A percentile compares a stretch with the other conserved stretches of the same genome.
These are phyloP conservation scores for Emergomyces africanus DNA, from an alignment of 2,329 filamentous ascomycete genomes.

Conservation along the genomic window DNA sequence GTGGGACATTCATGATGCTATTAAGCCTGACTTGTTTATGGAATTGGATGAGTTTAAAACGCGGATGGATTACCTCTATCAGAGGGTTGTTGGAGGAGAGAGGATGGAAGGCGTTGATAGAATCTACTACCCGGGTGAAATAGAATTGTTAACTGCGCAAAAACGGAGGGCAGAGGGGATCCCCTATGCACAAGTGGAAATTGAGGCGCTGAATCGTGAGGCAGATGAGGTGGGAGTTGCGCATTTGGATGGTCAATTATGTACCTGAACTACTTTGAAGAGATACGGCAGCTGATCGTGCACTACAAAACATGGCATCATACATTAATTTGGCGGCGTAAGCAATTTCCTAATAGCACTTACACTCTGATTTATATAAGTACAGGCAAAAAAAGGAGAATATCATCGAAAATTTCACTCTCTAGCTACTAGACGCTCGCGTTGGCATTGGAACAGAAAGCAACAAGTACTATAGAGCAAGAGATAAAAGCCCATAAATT, in stretches of 20 bases:
- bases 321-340: no score
- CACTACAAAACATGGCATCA: constrained; percentile 2
- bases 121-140: constrained; percentile 47
- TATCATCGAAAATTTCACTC: no score
- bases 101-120: constrained; percentile 42
- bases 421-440: neutral
- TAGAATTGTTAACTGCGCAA: constrained; percentile 39
- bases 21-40: constrained; percentile 67
- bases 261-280: constrained; percentile 2
- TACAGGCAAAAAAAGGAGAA: no score
- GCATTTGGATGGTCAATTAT: neutral
- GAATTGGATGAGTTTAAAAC: constrained; percentile 53
- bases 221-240: constrained; percentile 31
- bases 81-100: constrained; percentile 40
- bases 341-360: no score
- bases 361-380: no score
- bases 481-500: neutral
- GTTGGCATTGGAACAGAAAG: neutral
- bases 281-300: constrained; percentile 7
- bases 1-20: constrained; percentile 60
- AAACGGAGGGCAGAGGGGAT: constrained; percentile 33
- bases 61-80: constrained; percentile 46
- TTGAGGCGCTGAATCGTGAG: constrained; percentile 38
- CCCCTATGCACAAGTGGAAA: constrained; percentile 36
- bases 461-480: neutral